phyloP scores from a whole-genome alignment of 306 rosid species.

The Styphnolobium japonicum region DNA sequence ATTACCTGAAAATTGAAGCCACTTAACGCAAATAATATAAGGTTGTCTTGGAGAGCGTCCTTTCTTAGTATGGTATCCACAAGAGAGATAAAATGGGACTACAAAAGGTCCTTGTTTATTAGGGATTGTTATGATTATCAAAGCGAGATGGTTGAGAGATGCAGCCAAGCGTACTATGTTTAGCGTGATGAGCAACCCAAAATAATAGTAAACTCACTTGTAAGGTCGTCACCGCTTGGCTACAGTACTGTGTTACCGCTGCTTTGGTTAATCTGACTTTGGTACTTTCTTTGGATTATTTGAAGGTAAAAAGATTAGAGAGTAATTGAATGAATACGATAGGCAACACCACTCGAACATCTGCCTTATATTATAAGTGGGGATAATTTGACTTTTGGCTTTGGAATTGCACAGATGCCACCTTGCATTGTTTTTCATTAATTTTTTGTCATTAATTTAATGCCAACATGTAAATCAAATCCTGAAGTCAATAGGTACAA shows the following conservation, averaged over 20 bases:
- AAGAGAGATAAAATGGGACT: background rate
- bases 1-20: slow-evolving; percentile 37
- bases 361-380: background rate
- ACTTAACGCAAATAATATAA: background rate
- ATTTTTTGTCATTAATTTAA: slow-evolving; percentile 13
- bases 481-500: slow-evolving; percentile 7
- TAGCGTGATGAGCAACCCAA: background rate
- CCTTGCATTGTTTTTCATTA: background rate
- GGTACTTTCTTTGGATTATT: background rate
- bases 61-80: background rate
- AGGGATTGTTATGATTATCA: background rate
- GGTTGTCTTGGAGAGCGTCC: background rate
- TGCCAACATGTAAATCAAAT: slow-evolving; percentile 21
- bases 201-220: background rate
- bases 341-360: background rate
- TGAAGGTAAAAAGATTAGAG: background rate
- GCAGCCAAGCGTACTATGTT: background rate
- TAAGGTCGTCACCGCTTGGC: background rate
- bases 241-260: background rate
- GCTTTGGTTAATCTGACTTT: background rate
- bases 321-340: background rate
- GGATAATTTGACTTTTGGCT: slow-evolving; percentile 3
- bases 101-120: background rate
- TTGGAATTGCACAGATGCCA: background rate
- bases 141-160: background rate